Evolutionary conservation across 768 basidiomycete species (phyloP).

Genomic region (Lyophyllum semitale): DNA sequence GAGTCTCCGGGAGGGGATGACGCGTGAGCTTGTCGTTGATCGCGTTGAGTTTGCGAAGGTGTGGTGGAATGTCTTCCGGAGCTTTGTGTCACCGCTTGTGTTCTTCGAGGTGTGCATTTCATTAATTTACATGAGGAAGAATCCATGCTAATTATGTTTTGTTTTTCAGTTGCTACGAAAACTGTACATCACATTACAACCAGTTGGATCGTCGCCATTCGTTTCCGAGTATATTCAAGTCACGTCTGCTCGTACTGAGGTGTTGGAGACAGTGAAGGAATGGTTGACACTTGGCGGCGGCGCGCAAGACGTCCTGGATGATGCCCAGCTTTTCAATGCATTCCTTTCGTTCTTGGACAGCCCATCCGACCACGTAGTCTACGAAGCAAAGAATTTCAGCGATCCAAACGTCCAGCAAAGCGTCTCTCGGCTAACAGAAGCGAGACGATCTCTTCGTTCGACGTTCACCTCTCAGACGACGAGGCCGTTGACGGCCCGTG

Average conservation of each 20-base stretch:
- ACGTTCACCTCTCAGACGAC: constrained; percentile 58
- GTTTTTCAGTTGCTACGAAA: constrained; percentile 68
- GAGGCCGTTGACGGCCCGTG: constrained; percentile 48
- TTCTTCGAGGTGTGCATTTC: constrained; percentile 74
- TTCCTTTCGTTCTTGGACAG: constrained; percentile 62
- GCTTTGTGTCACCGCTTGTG: constrained; percentile 77
- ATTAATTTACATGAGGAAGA: neutral
- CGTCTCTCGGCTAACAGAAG: constrained; percentile 46
- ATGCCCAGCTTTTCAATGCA: constrained; percentile 60
- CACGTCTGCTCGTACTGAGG: constrained; percentile 57
- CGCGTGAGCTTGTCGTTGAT: constrained; percentile 72
- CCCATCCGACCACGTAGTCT: constrained; percentile 52
- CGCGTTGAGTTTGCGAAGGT: constrained; percentile 69
- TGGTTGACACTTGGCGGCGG: constrained; percentile 79
- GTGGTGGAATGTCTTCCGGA: constrained; percentile 86
- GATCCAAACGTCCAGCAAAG: constrained; percentile 48
- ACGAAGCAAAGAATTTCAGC: constrained; percentile 39
- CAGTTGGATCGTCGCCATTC: constrained; percentile 39
- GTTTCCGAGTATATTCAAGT: constrained; percentile 50
- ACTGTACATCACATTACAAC: constrained; percentile 61
- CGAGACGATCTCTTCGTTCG: constrained; percentile 39
- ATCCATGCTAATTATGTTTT: neutral
- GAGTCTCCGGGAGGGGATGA: constrained; percentile 72
- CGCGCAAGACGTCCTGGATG: constrained; percentile 78
- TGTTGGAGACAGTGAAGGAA: constrained; percentile 64